A percentile compares a stretch with the other conserved stretches of the same genome.
These are phyloP conservation scores for Leishmania martiniquensis DNA, from an alignment of 208 protist genomes.

Conservation along the genomic window DNA sequence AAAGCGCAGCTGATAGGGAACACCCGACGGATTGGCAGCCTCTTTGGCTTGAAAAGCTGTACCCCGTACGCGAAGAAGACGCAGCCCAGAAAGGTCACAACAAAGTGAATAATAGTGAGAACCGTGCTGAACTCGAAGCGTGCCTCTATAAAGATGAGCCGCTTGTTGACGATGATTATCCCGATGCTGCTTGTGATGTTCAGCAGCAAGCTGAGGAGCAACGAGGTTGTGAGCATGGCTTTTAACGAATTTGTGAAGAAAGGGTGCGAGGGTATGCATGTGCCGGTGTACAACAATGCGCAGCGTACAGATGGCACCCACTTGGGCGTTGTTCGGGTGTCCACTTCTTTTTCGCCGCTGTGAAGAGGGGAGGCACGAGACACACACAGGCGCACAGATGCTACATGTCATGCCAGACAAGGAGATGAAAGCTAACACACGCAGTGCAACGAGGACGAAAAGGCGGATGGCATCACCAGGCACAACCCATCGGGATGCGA, in stretches of 20 bases:
- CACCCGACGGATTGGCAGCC: conserved; percentile 41
- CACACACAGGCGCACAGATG: neutral
- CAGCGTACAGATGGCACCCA: neutral
- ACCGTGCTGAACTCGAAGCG: conserved; percentile 69
- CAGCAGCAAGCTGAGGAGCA: conserved; percentile 52
- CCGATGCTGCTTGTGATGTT: conserved; percentile 78
- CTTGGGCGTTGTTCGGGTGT: neutral
- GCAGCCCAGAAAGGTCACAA: conserved; percentile 69
- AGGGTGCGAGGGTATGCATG: neutral
- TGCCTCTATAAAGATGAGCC: conserved; percentile 56
- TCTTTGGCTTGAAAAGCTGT: conserved; percentile 42
- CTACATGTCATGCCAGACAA: too few species aligned
- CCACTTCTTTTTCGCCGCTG: neutral
- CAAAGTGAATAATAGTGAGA: conserved; percentile 79
- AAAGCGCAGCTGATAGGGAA: conserved; percentile 76
- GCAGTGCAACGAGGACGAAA: too few species aligned
- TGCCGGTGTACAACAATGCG: neutral
- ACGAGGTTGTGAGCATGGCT: conserved; percentile 13
- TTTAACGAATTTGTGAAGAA: neutral
- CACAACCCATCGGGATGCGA: too few species aligned
- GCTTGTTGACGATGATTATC: conserved; percentile 81
- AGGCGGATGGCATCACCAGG: too few species aligned
- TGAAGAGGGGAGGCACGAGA: neutral
- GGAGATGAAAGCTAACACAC: too few species aligned
- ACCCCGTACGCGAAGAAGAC: conserved; percentile 44